Evolutionary conservation across 768 basidiomycete species (phyloP), one percentile per base, ranked within the genome.

Genomic region (Suillus weaverae): DNA sequence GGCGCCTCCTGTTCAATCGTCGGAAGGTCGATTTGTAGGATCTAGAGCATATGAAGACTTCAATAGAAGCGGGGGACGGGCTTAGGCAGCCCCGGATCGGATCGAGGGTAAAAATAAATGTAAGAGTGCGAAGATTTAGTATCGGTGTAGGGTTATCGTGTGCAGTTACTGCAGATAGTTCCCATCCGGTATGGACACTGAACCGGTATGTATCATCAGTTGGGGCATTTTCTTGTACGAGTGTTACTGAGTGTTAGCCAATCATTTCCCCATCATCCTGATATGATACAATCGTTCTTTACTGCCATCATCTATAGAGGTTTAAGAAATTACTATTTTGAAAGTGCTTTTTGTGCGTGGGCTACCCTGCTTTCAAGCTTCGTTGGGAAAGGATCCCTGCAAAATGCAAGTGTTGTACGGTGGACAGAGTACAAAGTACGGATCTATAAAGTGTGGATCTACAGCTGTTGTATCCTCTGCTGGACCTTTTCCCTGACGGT

Each of bases 401-500:
- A 33, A 54, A 33, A 57, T 39, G 9, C 38, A 30, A 26, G 30
- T 57, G 16, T 30, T 57, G 46, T 22, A 35, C 16, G 41, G 13
- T 39, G 39, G 33, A 50, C 48, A 78, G 78, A 57, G 76, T 61
- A 48, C 63, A 63, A 50, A 48, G 10, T 0, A 18, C 26, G 26
- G 26, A 26, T 26, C 26, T 26, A 26, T 26, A 26, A 26, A 26
- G 26, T 26, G 26, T 20, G 56, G 7, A 11, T 55, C 78, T 85
- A 93, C 65, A 92, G 81, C 70, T 91, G 90, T 35, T 89, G 87
- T 70, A 95, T 92, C 72, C 90, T 83, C 75, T 92, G 89, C 72
- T 90, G 88, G 79, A 95, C 87, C 81, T 86, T 89, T 72, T 93
- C 92, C 77, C 88, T 90, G 67, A 95, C 88, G 1, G 91, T 92